A percentile compares a stretch with the other conserved stretches of the same genome.
These are phyloP conservation scores for Citrus medica DNA, from an alignment of 345 rosid species.

Conservation along the genomic window DNA sequence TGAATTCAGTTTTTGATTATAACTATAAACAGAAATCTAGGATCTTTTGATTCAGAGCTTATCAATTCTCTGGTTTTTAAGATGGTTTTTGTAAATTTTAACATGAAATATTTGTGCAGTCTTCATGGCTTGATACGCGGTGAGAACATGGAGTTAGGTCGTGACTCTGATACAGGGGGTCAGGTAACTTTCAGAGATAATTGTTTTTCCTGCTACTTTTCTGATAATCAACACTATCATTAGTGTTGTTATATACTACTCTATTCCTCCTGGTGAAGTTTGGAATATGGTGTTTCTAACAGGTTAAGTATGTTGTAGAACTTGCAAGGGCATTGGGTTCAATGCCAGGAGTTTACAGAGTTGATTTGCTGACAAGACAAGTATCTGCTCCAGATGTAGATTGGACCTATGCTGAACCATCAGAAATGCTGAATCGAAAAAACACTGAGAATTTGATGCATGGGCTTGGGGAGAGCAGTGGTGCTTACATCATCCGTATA, in stretches of 20 bases:
- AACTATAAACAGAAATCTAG: background rate
- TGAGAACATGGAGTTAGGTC: slow-evolving; percentile 85
- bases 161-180: slow-evolving; percentile 88
- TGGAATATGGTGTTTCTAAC: slow-evolving; percentile 11
- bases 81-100: slow-evolving; percentile 1
- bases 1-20: background rate
- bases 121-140: slow-evolving; percentile 84
- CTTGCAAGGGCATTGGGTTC: slow-evolving; percentile 80
- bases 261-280: background rate
- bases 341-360: slow-evolving; percentile 81
- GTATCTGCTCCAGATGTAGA: slow-evolving; percentile 70
- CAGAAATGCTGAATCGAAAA: slow-evolving; percentile 58
- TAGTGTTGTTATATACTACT: background rate
- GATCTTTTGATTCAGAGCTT: background rate
- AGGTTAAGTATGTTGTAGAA: slow-evolving; percentile 90
- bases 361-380: slow-evolving; percentile 78
- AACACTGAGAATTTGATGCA: slow-evolving; percentile 30
- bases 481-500: slow-evolving; percentile 73
- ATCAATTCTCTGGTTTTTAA: background rate
- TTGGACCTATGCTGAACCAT: slow-evolving; percentile 67
- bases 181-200: slow-evolving; percentile 39
- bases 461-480: slow-evolving; percentile 74
- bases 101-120: slow-evolving; percentile 38
- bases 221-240: background rate
- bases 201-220: background rate